phyloP scores from a whole-genome alignment of 208 protist species.

The Trypanosoma cruzi region DNA sequence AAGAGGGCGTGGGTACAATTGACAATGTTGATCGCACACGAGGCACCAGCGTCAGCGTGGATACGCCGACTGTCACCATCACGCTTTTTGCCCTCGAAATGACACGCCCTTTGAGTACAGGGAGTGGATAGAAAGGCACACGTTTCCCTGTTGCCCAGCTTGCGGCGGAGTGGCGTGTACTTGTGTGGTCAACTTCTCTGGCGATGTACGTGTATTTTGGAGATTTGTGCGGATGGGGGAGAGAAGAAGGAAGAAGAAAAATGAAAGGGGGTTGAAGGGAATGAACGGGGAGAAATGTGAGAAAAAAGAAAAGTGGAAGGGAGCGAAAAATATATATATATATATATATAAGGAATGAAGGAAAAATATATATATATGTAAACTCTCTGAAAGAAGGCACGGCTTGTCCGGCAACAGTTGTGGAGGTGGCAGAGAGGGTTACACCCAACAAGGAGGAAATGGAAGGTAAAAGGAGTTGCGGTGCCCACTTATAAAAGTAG shows the following conservation, averaged over 20 bases:
- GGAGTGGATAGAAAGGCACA: neutral
- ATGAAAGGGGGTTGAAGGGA: neutral
- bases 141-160: neutral
- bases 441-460: neutral
- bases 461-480: neutral
- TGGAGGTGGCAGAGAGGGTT: neutral
- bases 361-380: neutral
- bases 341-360: conserved; percentile 1
- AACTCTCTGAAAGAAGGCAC: neutral
- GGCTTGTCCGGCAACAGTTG: neutral
- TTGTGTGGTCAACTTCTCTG: neutral
- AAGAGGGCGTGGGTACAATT: neutral
- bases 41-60: conserved; percentile 5
- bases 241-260: neutral
- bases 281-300: neutral
- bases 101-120: neutral
- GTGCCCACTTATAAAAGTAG: neutral
- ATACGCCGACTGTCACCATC: conserved; percentile 40
- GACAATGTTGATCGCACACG: neutral
- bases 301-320: neutral
- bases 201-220: neutral
- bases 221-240: neutral
- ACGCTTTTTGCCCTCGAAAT: conserved; percentile 41
- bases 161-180: neutral
- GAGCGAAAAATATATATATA: neutral